Evolutionary conservation across 2,329 filamentous ascomycete genomes (phyloP).

Genomic region (Claviceps purpurea): DNA sequence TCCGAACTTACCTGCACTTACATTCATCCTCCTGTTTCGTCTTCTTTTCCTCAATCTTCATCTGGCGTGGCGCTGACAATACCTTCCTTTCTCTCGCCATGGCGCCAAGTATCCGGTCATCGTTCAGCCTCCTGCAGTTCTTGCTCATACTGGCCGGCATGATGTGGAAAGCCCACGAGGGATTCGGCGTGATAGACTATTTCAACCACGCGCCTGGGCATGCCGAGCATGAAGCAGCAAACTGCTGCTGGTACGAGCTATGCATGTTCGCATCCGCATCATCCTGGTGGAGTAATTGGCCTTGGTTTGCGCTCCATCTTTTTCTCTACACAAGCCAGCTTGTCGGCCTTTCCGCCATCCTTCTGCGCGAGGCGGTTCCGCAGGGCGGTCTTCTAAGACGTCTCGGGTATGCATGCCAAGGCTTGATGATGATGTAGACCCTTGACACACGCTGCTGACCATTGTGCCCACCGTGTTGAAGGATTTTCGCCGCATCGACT

Average conservation of each 20-base stretch:
- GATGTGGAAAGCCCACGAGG: slow-evolving; percentile 5
- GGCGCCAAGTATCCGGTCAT: neutral
- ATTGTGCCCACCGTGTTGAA: neutral
- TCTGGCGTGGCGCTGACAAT: too few relatives aligned
- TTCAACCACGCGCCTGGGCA: neutral
- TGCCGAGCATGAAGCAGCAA: too few relatives aligned
- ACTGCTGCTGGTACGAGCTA: neutral
- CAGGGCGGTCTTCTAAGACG: neutral
- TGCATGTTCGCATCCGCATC: neutral
- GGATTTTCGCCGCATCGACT: neutral
- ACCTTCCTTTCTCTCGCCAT: neutral
- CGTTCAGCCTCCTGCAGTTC: slow-evolving; percentile 2
- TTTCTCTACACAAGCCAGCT: slow-evolving; percentile 8
- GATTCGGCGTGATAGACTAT: slow-evolving; percentile 1
- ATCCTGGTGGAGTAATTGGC: slow-evolving; percentile 1
- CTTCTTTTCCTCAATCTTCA: too few relatives aligned
- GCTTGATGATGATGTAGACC: too few relatives aligned
- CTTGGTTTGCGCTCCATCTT: slow-evolving; percentile 8
- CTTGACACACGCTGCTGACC: neutral
- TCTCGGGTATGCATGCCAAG: too few relatives aligned
- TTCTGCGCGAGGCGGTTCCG: neutral
- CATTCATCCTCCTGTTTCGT: too few relatives aligned
- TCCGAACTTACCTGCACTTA: too few relatives aligned
- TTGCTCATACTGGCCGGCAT: slow-evolving; percentile 1
- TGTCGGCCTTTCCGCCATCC: slow-evolving; percentile 1